Conservation (phyloP, 2,329 filamentous ascomycete genomes). For the Oidium heveae region DNA sequence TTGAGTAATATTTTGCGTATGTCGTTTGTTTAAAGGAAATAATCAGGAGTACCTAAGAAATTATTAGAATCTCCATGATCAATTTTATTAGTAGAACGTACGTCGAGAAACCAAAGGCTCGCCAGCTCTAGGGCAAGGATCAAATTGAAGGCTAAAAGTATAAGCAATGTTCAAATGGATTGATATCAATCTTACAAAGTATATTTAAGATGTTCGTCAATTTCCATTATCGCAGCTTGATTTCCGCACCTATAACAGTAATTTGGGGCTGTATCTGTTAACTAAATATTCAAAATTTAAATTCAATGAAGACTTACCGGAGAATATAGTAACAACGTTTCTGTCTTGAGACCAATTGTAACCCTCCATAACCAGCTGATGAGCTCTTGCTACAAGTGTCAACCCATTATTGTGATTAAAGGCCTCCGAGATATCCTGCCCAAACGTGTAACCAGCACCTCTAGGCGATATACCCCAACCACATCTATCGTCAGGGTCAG, state of each 20-base stretch:
- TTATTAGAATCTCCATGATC: constrained; percentile 2
- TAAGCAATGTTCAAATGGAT: constrained; percentile 8
- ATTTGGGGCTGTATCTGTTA: constrained; percentile 37
- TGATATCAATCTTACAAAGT: neutral
- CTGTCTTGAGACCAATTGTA: constrained; percentile 99
- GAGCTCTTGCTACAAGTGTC: constrained; percentile 82
- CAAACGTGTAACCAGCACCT: constrained; percentile 86
- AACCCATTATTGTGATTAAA: constrained; percentile 99
- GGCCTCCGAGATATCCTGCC: constrained; percentile 90
- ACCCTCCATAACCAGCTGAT: constrained; percentile 97
- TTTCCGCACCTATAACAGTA: constrained; percentile 99
- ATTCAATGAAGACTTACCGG: constrained; percentile 27
- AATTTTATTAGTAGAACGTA: constrained; percentile 17
- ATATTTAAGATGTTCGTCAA: constrained; percentile 40
- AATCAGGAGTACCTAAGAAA: constrained; percentile 56
- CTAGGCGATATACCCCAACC: constrained; percentile 91
- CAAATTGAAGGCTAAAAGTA: constrained; percentile 69
- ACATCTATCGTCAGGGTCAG: constrained; percentile 87
- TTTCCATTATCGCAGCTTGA: constrained; percentile 99
- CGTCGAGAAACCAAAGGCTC: constrained; percentile 97
- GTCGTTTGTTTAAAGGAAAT: constrained; percentile 55
- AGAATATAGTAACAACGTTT: constrained; percentile 98
- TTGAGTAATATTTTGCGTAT: neutral
- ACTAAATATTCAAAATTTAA: neutral
- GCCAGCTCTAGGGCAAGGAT: constrained; percentile 87